These are phyloP conservation scores for Clavulina sp. DNA, from an alignment of 768 basidiomycete species.

Conservation along the genomic window DNA sequence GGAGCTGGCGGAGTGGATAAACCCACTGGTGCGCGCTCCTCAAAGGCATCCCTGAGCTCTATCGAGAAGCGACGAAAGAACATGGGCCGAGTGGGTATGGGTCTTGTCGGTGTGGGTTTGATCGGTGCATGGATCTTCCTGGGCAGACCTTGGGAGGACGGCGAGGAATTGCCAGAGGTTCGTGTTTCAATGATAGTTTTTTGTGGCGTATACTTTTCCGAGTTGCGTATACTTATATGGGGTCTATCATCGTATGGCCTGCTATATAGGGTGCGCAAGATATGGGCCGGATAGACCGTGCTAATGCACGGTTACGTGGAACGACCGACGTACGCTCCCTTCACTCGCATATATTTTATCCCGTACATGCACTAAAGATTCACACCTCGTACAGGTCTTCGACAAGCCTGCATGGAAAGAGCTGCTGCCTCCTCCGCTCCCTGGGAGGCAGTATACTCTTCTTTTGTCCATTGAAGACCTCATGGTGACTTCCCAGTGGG, in stretches of 20 bases:
- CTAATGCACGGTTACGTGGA: slow-evolving; percentile 11
- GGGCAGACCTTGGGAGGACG: slow-evolving; percentile 63
- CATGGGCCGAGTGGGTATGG: slow-evolving; percentile 37
- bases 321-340: slow-evolving; percentile 14
- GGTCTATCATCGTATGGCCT: too few relatives aligned
- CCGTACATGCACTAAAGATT: not conserved
- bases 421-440: slow-evolving; percentile 73
- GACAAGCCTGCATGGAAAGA: slow-evolving; percentile 88
- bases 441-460: slow-evolving; percentile 83
- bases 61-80: slow-evolving; percentile 53
- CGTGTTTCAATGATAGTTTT: slow-evolving; percentile 15
- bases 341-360: not conserved
- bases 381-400: slow-evolving; percentile 47
- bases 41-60: slow-evolving; percentile 59
- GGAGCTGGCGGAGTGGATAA: not conserved
- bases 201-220: not conserved
- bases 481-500: slow-evolving; percentile 73
- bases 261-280: not conserved
- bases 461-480: slow-evolving; percentile 85
- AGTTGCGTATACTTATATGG: not conserved
- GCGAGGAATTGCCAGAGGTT: slow-evolving; percentile 50
- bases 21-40: slow-evolving; percentile 60
- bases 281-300: slow-evolving; percentile 2
- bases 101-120: slow-evolving; percentile 35
- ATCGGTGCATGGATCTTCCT: slow-evolving; percentile 42